These are phyloP conservation scores for Xanthoparmelia taractica DNA, from an alignment of 495 filamentous ascomycete species.

Conservation along the genomic window DNA sequence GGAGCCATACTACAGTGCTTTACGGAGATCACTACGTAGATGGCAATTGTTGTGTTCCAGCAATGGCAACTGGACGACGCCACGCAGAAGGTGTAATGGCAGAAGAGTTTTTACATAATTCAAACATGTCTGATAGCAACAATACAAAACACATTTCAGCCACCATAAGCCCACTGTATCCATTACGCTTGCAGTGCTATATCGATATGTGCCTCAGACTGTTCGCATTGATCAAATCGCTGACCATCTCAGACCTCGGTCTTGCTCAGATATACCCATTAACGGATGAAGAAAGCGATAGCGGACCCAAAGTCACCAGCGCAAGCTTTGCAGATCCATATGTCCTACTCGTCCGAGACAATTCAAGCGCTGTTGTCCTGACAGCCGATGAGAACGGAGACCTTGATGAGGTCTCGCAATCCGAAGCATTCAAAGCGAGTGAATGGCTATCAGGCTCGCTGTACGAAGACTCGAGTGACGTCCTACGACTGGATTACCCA, in stretches of 20 bases:
- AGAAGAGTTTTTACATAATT: neutral
- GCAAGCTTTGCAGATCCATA: conserved; percentile 86
- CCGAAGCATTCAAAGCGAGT: conserved; percentile 44
- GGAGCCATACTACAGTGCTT: neutral
- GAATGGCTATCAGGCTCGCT: conserved; percentile 78
- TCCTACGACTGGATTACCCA: conserved; percentile 40
- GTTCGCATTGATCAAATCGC: conserved; percentile 3
- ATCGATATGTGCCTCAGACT: neutral
- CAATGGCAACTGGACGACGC: neutral
- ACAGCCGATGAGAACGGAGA: conserved; percentile 72
- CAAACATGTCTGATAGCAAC: conserved; percentile 28
- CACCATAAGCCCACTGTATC: conserved; percentile 10
- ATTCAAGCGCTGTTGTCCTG: conserved; percentile 66
- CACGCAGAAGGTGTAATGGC: neutral
- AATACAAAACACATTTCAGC: conserved; percentile 25
- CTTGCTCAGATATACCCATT: conserved; percentile 85
- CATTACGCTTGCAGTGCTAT: conserved; percentile 17
- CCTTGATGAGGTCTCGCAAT: conserved; percentile 68
- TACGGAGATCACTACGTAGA: neutral
- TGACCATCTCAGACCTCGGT: conserved; percentile 57
- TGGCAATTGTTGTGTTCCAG: neutral
- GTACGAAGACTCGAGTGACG: conserved; percentile 56
- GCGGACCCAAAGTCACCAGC: conserved; percentile 56
- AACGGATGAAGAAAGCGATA: conserved; percentile 75
- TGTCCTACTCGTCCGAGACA: conserved; percentile 75